Conservation (phyloP, 177 flowering plant genomes). For the Vitis hybrid region DNA sequence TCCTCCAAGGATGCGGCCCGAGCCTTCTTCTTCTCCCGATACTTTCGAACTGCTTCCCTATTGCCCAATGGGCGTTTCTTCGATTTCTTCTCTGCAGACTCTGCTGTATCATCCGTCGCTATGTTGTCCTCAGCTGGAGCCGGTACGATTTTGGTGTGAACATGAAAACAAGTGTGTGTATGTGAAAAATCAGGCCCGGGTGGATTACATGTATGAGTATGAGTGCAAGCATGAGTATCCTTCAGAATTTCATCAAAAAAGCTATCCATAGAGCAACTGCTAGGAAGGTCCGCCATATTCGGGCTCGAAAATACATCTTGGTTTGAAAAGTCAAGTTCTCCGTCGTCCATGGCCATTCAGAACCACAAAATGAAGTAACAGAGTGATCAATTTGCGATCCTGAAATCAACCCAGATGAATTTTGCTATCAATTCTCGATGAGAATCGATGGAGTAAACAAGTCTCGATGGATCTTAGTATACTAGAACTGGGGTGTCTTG, state of each 20-base stretch:
- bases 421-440: background rate
- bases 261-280: slow-evolving; percentile 66
- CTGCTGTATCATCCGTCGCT: slow-evolving; percentile 69
- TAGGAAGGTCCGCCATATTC: slow-evolving; percentile 48
- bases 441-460: background rate
- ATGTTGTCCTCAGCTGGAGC: slow-evolving; percentile 53
- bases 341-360: slow-evolving; percentile 45
- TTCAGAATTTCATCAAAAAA: slow-evolving; percentile 70
- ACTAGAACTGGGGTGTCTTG: background rate
- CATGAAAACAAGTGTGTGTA: slow-evolving; percentile 93
- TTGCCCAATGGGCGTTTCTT: slow-evolving; percentile 84
- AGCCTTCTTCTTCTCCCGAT: slow-evolving; percentile 95
- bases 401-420: slow-evolving; percentile 13
- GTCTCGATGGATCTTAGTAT: background rate
- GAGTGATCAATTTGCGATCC: background rate
- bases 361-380: background rate
- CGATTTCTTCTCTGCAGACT: slow-evolving; percentile 58
- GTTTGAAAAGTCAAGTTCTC: slow-evolving; percentile 81
- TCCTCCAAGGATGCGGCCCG: slow-evolving; percentile 82
- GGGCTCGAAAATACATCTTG: slow-evolving; percentile 57
- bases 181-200: slow-evolving; percentile 90
- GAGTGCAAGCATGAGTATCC: slow-evolving; percentile 86
- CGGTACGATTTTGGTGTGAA: slow-evolving; percentile 84
- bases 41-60: slow-evolving; percentile 91
- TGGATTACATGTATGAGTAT: slow-evolving; percentile 87